These are phyloP conservation scores for Ochromonadaceae sp. DNA, from an alignment of 352 stramenopile genomes.

Conservation along the genomic window DNA sequence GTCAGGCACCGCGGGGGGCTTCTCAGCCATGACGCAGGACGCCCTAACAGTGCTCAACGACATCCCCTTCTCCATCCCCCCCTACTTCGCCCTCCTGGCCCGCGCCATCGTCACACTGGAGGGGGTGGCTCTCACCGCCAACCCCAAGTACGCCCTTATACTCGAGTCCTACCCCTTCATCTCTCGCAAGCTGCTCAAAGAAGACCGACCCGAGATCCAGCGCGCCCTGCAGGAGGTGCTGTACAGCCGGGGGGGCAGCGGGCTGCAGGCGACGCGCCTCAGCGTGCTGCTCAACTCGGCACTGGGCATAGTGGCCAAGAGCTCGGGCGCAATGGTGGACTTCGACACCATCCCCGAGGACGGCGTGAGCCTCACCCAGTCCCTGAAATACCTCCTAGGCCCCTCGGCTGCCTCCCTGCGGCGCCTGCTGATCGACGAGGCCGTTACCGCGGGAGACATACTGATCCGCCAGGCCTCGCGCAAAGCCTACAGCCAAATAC, in stretches of 20 bases:
- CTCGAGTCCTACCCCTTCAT: conserved; percentile 56
- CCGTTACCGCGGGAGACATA: conserved; percentile 43
- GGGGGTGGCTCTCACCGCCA: conserved; percentile 49
- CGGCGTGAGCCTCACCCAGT: conserved; percentile 35
- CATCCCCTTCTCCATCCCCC: conserved; percentile 54
- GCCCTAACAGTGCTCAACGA: conserved; percentile 55
- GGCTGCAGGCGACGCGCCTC: conserved; percentile 41
- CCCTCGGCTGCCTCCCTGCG: conserved; percentile 40
- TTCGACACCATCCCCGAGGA: conserved; percentile 44
- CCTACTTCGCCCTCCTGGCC: conserved; percentile 53
- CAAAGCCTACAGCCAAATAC: conserved; percentile 37
- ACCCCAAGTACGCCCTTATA: conserved; percentile 55
- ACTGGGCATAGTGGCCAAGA: conserved; percentile 28
- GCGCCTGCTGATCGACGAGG: conserved; percentile 40
- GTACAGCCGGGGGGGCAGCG: conserved; percentile 40
- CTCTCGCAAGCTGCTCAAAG: conserved; percentile 40
- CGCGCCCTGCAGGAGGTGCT: conserved; percentile 47
- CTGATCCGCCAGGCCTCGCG: conserved; percentile 42
- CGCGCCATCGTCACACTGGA: conserved; percentile 56
- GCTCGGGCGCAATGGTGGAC: conserved; percentile 47
- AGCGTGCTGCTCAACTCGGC: conserved; percentile 48
- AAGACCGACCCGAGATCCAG: conserved; percentile 45
- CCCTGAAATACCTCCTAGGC: conserved; percentile 42
- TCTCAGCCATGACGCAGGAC: conserved; percentile 52
- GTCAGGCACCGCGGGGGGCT: conserved; percentile 35